A percentile compares a stretch with the other conserved stretches of the same genome.
phyloP scores from a whole-genome alignment of 148 eudicot genomes.

The Heliosperma pusillum region DNA sequence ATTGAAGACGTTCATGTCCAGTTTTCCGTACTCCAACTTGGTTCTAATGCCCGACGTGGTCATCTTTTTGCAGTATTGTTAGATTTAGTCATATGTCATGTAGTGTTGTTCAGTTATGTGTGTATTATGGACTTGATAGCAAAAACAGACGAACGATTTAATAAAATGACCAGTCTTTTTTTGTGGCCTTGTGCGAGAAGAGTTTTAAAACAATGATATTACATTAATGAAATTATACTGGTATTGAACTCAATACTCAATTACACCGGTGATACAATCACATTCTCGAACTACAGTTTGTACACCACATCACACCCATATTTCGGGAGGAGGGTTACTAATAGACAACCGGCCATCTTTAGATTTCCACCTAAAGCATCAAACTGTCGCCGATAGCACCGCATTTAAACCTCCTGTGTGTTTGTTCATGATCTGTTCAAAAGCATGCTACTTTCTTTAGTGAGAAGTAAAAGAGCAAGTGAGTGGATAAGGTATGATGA shows the following conservation, averaged over 20 bases:
- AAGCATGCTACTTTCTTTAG: background rate
- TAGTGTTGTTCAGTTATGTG: no score
- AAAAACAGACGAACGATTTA: no score
- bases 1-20: no score
- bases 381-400: background rate
- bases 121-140: no score
- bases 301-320: slow-evolving; percentile 22
- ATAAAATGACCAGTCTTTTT: background rate
- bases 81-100: no score
- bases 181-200: background rate
- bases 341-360: no score
- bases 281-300: background rate
- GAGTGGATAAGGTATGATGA: background rate
- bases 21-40: no score
- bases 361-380: background rate
- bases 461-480: background rate
- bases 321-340: slow-evolving; percentile 8
- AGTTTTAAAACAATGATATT: no score
- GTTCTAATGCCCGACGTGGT: no score
- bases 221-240: no score
- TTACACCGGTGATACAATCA: slow-evolving; percentile 1
- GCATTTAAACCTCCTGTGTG: background rate
- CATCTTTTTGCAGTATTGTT: no score
- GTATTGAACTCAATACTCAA: no score
- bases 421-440: slow-evolving; percentile 3